Evolutionary conservation across 1,139 yeast genomes (phyloP).

Genomic region (Diutina rugosa): DNA sequence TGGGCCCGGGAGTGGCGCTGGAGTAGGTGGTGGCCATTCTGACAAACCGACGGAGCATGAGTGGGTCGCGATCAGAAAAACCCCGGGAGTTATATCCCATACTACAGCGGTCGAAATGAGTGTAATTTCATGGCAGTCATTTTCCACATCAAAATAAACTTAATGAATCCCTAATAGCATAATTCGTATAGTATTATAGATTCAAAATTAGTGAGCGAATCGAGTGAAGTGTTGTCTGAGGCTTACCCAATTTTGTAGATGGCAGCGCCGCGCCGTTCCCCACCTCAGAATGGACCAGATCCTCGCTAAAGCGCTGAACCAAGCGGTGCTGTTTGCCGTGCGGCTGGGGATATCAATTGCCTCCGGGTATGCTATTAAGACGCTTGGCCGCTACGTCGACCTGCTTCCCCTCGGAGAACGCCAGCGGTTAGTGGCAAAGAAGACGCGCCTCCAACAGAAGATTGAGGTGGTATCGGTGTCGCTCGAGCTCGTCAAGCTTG

Average conservation of each 20-base stretch:
- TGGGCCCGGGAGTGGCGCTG: conserved; percentile 25
- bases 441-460: conserved; percentile 40
- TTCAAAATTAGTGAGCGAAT: too few species aligned
- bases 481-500: conserved; percentile 54
- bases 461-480: conserved; percentile 56
- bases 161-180: too few species aligned
- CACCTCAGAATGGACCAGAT: conserved; percentile 12
- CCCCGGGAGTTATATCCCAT: neutral
- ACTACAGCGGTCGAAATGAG: too few species aligned
- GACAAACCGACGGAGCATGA: neutral
- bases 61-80: neutral
- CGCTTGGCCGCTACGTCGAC: conserved; percentile 45
- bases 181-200: too few species aligned
- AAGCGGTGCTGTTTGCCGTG: conserved; percentile 71
- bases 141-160: too few species aligned
- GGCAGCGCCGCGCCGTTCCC: neutral
- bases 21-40: conserved; percentile 1
- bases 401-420: conserved; percentile 50
- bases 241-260: neutral
- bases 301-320: conserved; percentile 51
- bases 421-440: conserved; percentile 24
- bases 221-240: too few species aligned
- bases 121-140: too few species aligned
- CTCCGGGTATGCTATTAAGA: conserved; percentile 61
- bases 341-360: conserved; percentile 69